A percentile compares a stretch with the other conserved stretches of the same genome.
phyloP scores from a whole-genome alignment of 805 yeast species.

The Suhomyces sp. region DNA sequence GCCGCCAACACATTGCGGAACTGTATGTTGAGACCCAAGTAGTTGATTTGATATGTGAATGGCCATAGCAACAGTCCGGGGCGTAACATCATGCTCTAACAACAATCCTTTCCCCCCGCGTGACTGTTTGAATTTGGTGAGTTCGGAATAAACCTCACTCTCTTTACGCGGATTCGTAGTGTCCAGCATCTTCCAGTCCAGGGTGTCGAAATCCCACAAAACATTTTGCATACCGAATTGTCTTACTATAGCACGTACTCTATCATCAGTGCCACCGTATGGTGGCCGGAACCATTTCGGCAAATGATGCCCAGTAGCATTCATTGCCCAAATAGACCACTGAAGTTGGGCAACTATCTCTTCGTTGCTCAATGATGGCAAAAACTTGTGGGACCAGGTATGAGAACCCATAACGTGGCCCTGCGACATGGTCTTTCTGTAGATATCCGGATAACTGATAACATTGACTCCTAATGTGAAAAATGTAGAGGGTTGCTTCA shows the following conservation, averaged over 20 bases:
- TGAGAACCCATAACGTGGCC: slow-evolving; percentile 88
- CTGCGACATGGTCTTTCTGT: slow-evolving; percentile 46
- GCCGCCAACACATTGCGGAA: slow-evolving; percentile 74
- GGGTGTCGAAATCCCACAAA: slow-evolving; percentile 87
- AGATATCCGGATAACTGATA: slow-evolving; percentile 71
- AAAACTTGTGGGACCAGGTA: slow-evolving; percentile 88
- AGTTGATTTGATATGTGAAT: slow-evolving; percentile 50
- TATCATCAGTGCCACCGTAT: slow-evolving; percentile 88
- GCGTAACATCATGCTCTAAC: slow-evolving; percentile 80
- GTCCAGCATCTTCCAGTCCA: slow-evolving; percentile 76
- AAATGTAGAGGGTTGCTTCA: slow-evolving; percentile 64
- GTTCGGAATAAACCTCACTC: slow-evolving; percentile 52
- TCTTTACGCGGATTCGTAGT: slow-evolving; percentile 40
- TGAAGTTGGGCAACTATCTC: slow-evolving; percentile 83
- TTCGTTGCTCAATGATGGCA: slow-evolving; percentile 76
- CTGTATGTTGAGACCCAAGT: slow-evolving; percentile 65
- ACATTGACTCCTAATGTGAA: slow-evolving; percentile 84
- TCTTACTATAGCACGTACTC: slow-evolving; percentile 74
- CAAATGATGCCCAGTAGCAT: slow-evolving; percentile 81
- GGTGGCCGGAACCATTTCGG: slow-evolving; percentile 98
- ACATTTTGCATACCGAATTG: slow-evolving; percentile 87
- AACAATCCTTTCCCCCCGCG: slow-evolving; percentile 55
- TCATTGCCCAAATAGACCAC: slow-evolving; percentile 98
- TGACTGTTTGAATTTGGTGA: slow-evolving; percentile 46
- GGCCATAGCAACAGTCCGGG: slow-evolving; percentile 66